Evolutionary conservation across 2,329 filamentous ascomycete species (phyloP).

Genomic region (Penicillium fuscoglaucum): DNA sequence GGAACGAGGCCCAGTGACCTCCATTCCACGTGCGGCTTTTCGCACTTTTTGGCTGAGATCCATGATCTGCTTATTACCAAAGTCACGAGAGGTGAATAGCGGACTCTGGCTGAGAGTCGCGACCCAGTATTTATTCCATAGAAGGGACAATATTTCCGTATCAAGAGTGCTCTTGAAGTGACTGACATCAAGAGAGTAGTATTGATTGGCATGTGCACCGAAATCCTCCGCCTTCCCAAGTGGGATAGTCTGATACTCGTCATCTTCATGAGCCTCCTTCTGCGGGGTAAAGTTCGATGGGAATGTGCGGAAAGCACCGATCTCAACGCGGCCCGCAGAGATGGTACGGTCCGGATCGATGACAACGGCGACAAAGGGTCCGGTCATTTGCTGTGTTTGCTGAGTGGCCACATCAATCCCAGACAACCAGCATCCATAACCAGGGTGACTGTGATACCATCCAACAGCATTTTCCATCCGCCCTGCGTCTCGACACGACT

Average conservation of each 20-base stretch:
- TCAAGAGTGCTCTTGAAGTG: conserved; percentile 95
- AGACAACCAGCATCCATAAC: conserved; percentile 96
- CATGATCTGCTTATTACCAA: conserved; percentile 85
- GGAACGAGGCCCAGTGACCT: conserved; percentile 33
- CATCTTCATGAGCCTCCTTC: conserved; percentile 47
- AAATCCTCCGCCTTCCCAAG: conserved; percentile 95
- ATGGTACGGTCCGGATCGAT: conserved; percentile 96
- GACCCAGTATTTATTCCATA: conserved; percentile 98
- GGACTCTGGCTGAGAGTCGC: conserved; percentile 90
- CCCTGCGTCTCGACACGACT: conserved; percentile 71
- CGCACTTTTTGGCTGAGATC: conserved; percentile 82
- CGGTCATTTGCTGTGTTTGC: conserved; percentile 80
- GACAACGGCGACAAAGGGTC: conserved; percentile 93
- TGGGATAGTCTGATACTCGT: conserved; percentile 63
- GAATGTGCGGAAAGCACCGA: conserved; percentile 92
- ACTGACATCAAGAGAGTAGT: conserved; percentile 87
- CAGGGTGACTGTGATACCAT: conserved; percentile 97
- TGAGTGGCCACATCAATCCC: conserved; percentile 95
- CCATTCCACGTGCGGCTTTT: conserved; percentile 56
- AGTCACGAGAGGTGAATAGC: conserved; percentile 88
- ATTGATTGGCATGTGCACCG: conserved; percentile 83
- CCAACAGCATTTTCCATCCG: conserved; percentile 89
- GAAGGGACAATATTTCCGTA: conserved; percentile 75
- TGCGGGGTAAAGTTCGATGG: conserved; percentile 69
- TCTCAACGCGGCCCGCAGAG: conserved; percentile 91